A percentile compares a stretch with the other conserved stretches of the same genome.
Evolutionary conservation across 1,139 yeast species (phyloP).

Genomic region (Yamadazyma trypodendri): DNA sequence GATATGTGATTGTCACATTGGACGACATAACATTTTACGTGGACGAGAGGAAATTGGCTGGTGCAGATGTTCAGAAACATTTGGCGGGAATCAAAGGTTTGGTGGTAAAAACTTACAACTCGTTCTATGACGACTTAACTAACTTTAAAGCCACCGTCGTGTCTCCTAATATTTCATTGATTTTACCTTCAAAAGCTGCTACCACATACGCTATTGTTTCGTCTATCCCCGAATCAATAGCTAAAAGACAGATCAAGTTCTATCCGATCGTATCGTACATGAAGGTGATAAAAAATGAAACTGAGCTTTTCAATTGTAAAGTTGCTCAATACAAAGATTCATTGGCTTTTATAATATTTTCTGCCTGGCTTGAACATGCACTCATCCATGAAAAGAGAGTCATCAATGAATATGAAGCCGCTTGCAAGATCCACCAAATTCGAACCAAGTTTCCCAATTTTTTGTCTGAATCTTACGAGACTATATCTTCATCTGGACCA

Average conservation of each 20-base stretch:
- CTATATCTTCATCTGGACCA: conserved; percentile 55
- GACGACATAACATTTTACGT: conserved; percentile 36
- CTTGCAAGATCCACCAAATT: conserved; percentile 41
- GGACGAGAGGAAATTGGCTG: conserved; percentile 31
- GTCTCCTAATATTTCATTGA: conserved; percentile 19
- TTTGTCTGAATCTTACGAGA: conserved; percentile 52
- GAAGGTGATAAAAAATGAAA: conserved; percentile 37
- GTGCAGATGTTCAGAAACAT: conserved; percentile 13
- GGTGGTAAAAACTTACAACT: conserved; percentile 26
- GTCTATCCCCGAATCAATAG: conserved; percentile 29
- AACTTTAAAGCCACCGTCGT: conserved; percentile 21
- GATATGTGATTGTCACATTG: conserved; percentile 39
- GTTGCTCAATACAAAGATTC: conserved; percentile 48
- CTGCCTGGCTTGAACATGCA: conserved; percentile 43
- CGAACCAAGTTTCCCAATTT: conserved; percentile 45
- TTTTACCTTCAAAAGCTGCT: conserved; percentile 31
- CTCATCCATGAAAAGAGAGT: conserved; percentile 24
- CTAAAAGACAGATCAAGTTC: conserved; percentile 24
- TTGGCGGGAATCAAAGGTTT: conserved; percentile 31
- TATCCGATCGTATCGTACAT: conserved; percentile 36
- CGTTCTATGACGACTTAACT: conserved; percentile 32
- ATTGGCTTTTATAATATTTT: conserved; percentile 38
- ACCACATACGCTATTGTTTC: conserved; percentile 36
- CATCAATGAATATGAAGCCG: conserved; percentile 43
- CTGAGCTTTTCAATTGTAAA: conserved; percentile 38